A percentile compares a stretch with the other conserved stretches of the same genome.
These are phyloP conservation scores for Aspergillus versicolor DNA, from an alignment of 2,329 filamentous ascomycete species.

Conservation along the genomic window DNA sequence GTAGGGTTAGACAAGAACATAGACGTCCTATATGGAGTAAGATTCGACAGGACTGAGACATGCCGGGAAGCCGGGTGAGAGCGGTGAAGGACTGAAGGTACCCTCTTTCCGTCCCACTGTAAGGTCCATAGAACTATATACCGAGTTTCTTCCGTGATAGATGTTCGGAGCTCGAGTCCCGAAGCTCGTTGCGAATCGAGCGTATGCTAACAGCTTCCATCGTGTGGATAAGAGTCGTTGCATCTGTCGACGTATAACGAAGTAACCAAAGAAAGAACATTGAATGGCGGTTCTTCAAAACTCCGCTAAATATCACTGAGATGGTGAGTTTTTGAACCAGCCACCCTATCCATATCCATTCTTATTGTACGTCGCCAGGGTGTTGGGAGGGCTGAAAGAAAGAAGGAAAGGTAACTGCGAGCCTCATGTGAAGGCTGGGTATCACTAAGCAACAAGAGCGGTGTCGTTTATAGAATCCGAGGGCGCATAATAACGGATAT, in stretches of 20 bases:
- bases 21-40: not conserved
- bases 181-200: not conserved
- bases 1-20: not conserved
- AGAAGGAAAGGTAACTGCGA: not conserved
- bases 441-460: not conserved
- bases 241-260: not conserved
- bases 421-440: not conserved
- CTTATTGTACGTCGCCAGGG: not conserved
- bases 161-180: not conserved
- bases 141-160: not conserved
- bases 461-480: slow-evolving; percentile 9
- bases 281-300: not conserved
- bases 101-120: not conserved
- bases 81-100: not conserved
- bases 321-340: not conserved
- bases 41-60: not conserved
- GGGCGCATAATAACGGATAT: slow-evolving; percentile 1
- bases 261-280: not conserved
- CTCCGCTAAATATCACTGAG: not conserved
- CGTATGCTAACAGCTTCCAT: not conserved
- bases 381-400: not conserved
- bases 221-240: not conserved
- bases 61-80: not conserved
- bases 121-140: no score
- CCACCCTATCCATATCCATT: not conserved